A percentile compares a stretch with the other conserved stretches of the same genome.
Evolutionary conservation across 306 rosid species (phyloP).

Genomic region (Medicago lupulina): DNA sequence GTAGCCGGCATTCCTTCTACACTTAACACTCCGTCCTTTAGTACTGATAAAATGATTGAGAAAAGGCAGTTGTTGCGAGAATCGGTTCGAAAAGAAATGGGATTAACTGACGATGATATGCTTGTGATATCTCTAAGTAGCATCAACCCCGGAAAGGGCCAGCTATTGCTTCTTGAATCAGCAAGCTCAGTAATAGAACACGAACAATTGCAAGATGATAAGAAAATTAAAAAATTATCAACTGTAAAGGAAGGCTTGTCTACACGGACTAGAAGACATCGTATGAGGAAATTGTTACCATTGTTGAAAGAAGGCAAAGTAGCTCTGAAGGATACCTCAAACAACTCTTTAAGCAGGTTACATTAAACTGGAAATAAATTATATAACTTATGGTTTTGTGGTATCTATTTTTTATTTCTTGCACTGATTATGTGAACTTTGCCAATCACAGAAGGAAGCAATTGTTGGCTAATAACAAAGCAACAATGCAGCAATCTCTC

Average conservation of each 20-base stretch:
- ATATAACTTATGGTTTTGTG: slow-evolving; percentile 32
- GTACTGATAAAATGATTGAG: slow-evolving; percentile 77
- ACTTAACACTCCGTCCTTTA: slow-evolving; percentile 83
- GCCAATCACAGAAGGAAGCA: slow-evolving; percentile 50
- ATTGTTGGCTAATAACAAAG: slow-evolving; percentile 46
- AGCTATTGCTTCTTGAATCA: slow-evolving; percentile 84
- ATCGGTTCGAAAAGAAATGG: slow-evolving; percentile 86
- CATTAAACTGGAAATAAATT: slow-evolving; percentile 33
- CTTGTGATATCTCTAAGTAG: slow-evolving; percentile 91
- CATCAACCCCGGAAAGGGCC: slow-evolving; percentile 97
- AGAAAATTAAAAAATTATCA: slow-evolving; percentile 47
- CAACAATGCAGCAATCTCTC: slow-evolving; percentile 51
- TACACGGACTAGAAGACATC: slow-evolving; percentile 56
- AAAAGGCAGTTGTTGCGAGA: slow-evolving; percentile 73
- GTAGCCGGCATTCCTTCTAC: slow-evolving; percentile 88
- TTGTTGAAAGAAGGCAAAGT: slow-evolving; percentile 47
- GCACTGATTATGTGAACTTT: slow-evolving; percentile 46
- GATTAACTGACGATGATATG: slow-evolving; percentile 77
- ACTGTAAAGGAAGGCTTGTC: slow-evolving; percentile 51
- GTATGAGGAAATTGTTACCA: slow-evolving; percentile 63
- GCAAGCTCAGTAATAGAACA: slow-evolving; percentile 61
- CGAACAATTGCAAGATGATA: slow-evolving; percentile 45
- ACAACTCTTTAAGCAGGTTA: slow-evolving; percentile 46
- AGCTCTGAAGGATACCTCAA: slow-evolving; percentile 43
- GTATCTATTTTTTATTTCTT: slow-evolving; percentile 44